phyloP scores from a whole-genome alignment of 371 early-diverging fungal genomes.

The Mucor racemosus region DNA sequence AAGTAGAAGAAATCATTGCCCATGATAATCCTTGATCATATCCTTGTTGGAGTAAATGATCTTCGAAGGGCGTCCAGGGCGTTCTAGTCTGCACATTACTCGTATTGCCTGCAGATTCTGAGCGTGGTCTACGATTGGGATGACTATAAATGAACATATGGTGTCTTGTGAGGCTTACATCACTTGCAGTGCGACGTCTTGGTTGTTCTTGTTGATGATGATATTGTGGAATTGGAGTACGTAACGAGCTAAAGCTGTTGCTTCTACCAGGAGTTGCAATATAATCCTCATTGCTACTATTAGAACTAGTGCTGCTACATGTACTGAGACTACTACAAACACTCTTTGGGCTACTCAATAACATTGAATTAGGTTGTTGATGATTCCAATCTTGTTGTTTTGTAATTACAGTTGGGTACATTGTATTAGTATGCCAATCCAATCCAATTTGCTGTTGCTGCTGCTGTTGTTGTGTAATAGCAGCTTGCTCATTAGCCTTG shows the following conservation, averaged over 20 bases:
- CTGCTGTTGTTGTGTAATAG: not conserved
- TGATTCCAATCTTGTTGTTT: constrained; percentile 17
- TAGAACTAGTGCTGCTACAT: constrained; percentile 24
- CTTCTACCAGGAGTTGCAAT: constrained; percentile 6
- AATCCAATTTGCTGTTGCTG: constrained; percentile 8
- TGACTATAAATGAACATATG: constrained; percentile 34
- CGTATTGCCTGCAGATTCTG: constrained; percentile 27
- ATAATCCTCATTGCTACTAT: constrained; percentile 3
- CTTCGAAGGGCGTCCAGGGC: constrained; percentile 56
- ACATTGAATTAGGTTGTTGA: not conserved
- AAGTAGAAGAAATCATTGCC: constrained; percentile 55
- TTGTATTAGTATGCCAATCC: constrained; percentile 21
- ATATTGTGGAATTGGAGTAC: not conserved
- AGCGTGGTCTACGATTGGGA: constrained; percentile 27
- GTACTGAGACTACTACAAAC: constrained; percentile 32
- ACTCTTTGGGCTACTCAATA: constrained; percentile 26
- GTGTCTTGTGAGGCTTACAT: constrained; percentile 24
- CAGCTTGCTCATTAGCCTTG: constrained; percentile 20
- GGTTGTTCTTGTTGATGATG: constrained; percentile 7
- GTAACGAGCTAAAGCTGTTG: constrained; percentile 11
- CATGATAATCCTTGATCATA: constrained; percentile 53
- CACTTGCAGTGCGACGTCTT: constrained; percentile 28
- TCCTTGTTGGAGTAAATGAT: constrained; percentile 51
- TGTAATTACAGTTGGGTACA: constrained; percentile 14
- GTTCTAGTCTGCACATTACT: constrained; percentile 48